A percentile compares a stretch with the other conserved stretches of the same genome.
These are phyloP conservation scores for Inonotus hispidus DNA, from an alignment of 1,284 basidiomycete species.

Conservation along the genomic window DNA sequence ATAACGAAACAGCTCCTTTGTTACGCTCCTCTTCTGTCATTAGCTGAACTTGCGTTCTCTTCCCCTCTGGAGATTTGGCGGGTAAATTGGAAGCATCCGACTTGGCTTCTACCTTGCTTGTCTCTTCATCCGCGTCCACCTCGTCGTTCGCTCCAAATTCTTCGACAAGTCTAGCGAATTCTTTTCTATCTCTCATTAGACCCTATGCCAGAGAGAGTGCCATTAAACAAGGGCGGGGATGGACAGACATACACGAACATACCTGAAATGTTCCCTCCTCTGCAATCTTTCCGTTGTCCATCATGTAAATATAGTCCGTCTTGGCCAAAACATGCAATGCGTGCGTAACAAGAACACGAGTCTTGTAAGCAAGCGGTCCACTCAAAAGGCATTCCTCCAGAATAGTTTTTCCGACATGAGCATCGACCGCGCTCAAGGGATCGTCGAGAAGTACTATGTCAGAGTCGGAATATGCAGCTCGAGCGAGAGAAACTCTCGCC, in stretches of 20 bases:
- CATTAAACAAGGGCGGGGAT: constrained; percentile 2
- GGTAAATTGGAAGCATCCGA: constrained; percentile 25
- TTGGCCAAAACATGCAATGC: constrained; percentile 62
- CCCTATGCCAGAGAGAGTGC: constrained; percentile 30
- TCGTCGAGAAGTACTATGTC: constrained; percentile 73
- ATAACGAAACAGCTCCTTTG: constrained; percentile 45
- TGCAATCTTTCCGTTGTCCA: constrained; percentile 81
- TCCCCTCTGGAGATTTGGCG: constrained; percentile 25
- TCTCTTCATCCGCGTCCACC: constrained; percentile 21
- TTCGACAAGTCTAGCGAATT: constrained; percentile 57
- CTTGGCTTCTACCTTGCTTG: constrained; percentile 23
- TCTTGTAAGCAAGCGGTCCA: constrained; percentile 54
- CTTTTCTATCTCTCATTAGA: constrained; percentile 44
- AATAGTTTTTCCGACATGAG: constrained; percentile 57
- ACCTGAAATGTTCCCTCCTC: constrained; percentile 70
- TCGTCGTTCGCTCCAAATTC: constrained; percentile 46
- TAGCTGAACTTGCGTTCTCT: constrained; percentile 29
- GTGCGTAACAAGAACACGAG: constrained; percentile 76
- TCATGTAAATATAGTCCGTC: constrained; percentile 73
- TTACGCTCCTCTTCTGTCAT: constrained; percentile 55
- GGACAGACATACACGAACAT: constrained; percentile 40
- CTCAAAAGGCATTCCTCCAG: constrained; percentile 42
- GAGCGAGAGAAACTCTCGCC: constrained; percentile 77
- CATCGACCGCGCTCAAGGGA: constrained; percentile 70
- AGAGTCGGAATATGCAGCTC: constrained; percentile 73